These are phyloP conservation scores for Calophaca sinica DNA, from an alignment of 306 rosid genomes.

Conservation along the genomic window DNA sequence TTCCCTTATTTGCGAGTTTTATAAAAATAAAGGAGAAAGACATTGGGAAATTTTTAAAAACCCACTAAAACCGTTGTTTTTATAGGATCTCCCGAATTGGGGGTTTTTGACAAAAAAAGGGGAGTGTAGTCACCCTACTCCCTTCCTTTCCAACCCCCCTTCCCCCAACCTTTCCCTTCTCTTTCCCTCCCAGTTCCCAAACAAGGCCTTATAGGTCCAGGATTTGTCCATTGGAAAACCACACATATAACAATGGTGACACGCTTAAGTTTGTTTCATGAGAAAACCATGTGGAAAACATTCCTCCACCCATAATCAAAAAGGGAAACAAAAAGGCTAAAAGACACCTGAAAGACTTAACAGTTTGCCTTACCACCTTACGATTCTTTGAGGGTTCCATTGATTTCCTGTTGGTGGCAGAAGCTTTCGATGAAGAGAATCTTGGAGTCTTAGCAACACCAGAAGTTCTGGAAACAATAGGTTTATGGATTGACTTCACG, in stretches of 20 bases:
- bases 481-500: conserved; percentile 57
- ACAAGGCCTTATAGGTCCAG: not conserved
- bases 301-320: conserved; percentile 32
- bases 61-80: too few relatives aligned
- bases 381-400: conserved; percentile 58
- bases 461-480: conserved; percentile 61
- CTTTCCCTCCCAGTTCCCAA: not conserved
- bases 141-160: too few relatives aligned
- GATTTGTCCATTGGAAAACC: conserved; percentile 24
- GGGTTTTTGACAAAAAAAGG: not conserved
- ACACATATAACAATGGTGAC: not conserved
- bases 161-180: not conserved
- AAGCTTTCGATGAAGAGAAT: conserved; percentile 57
- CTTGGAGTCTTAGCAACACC: conserved; percentile 54
- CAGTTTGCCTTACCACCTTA: conserved; percentile 59
- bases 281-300: conserved; percentile 23
- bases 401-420: conserved; percentile 59
- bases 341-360: conserved; percentile 39
- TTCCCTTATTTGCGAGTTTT: too few relatives aligned
- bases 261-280: conserved; percentile 38
- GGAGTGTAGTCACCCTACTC: too few relatives aligned
- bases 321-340: not conserved
- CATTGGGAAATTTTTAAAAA: too few relatives aligned
- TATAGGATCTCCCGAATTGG: not conserved
- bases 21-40: too few relatives aligned